Conservation (phyloP, 2,329 filamentous ascomycete genomes). For the Xylariaceae sp. region DNA sequence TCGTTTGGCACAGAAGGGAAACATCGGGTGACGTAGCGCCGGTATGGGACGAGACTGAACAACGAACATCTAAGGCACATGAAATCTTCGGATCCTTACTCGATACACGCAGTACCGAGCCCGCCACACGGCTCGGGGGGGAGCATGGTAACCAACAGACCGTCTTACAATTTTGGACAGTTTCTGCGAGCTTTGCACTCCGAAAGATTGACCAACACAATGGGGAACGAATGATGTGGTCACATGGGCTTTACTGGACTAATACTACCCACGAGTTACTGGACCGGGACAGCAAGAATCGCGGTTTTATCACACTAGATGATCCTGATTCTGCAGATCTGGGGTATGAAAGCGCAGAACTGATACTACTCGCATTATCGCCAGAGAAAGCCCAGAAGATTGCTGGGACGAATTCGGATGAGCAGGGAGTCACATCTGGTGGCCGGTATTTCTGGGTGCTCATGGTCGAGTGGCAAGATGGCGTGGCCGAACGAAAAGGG, state of each 20-base stretch:
- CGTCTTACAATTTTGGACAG: slow-evolving; percentile 19
- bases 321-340: background rate
- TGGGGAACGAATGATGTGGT: slow-evolving; percentile 18
- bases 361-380: slow-evolving; percentile 18
- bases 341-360: slow-evolving; percentile 6
- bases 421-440: background rate
- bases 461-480: slow-evolving; percentile 15
- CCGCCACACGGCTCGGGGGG: background rate
- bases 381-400: slow-evolving; percentile 9
- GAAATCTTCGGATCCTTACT: slow-evolving; percentile 14
- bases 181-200: slow-evolving; percentile 11
- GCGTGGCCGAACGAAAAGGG: slow-evolving; percentile 20
- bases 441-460: slow-evolving; percentile 20
- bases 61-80: slow-evolving; percentile 6
- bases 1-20: slow-evolving; percentile 18
- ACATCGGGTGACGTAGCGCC: slow-evolving; percentile 6
- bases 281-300: slow-evolving; percentile 5
- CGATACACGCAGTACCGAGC: slow-evolving; percentile 12
- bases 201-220: slow-evolving; percentile 14
- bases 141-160: slow-evolving; percentile 3
- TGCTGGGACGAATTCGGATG: background rate
- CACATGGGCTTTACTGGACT: slow-evolving; percentile 19
- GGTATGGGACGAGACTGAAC: slow-evolving; percentile 7
- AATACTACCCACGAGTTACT: slow-evolving; percentile 14
- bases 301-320: slow-evolving; percentile 20